Evolutionary conservation across 495 filamentous ascomycete genomes (phyloP).

Genomic region (Oidiodendron maius): DNA sequence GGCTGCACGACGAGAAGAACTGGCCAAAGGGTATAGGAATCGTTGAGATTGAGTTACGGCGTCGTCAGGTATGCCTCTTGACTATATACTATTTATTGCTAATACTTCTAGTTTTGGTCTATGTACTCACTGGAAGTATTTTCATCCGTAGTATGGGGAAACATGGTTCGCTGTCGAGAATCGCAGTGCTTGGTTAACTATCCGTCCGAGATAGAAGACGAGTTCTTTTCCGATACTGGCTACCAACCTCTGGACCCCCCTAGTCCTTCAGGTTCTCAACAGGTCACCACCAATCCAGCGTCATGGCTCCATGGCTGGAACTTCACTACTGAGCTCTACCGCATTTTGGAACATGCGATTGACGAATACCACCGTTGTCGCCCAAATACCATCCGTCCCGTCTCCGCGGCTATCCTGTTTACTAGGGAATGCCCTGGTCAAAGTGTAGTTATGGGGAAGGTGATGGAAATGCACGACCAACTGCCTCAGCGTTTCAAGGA

Average conservation of each 20-base stretch:
- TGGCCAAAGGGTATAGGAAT: slow-evolving; percentile 38
- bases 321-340: slow-evolving; percentile 45
- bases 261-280: background rate
- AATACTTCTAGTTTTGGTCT: slow-evolving; percentile 40
- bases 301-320: slow-evolving; percentile 48
- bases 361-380: slow-evolving; percentile 28
- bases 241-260: slow-evolving; percentile 7
- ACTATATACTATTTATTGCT: slow-evolving; percentile 5
- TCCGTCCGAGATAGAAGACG: slow-evolving; percentile 39
- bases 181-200: slow-evolving; percentile 37
- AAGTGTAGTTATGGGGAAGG: slow-evolving; percentile 31
- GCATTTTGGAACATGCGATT: slow-evolving; percentile 41
- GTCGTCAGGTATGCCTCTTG: slow-evolving; percentile 33
- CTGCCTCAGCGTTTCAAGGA: slow-evolving; percentile 35
- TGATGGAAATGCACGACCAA: slow-evolving; percentile 32
- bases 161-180: slow-evolving; percentile 38
- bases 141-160: slow-evolving; percentile 40
- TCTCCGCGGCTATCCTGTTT: slow-evolving; percentile 19
- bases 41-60: slow-evolving; percentile 40
- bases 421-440: slow-evolving; percentile 19
- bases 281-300: slow-evolving; percentile 18
- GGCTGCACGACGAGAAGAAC: slow-evolving; percentile 41
- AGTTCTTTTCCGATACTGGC: slow-evolving; percentile 28
- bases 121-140: slow-evolving; percentile 48
- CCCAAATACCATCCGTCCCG: slow-evolving; percentile 16